phyloP scores from a whole-genome alignment of 1,284 basidiomycete species.

The Microbotryomycetes sp. region DNA sequence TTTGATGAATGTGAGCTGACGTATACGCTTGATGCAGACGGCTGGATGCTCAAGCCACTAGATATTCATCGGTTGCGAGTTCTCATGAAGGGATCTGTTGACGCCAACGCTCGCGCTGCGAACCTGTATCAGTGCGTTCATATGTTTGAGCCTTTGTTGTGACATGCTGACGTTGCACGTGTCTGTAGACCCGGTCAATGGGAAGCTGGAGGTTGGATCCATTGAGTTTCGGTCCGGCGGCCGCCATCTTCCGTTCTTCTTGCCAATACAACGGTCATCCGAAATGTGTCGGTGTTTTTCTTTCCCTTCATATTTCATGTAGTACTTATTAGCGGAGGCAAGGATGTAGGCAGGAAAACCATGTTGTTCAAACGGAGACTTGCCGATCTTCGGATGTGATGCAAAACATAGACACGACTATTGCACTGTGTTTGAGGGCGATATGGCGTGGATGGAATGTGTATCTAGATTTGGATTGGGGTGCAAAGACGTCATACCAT shows the following conservation, averaged over 20 bases:
- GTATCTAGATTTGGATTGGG: too few relatives aligned
- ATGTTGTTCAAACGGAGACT: too few relatives aligned
- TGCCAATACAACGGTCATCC: too few relatives aligned
- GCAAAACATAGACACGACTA: too few relatives aligned
- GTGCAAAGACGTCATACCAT: too few relatives aligned
- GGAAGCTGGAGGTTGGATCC: not conserved
- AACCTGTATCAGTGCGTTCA: conserved; percentile 50
- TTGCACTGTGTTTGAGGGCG: too few relatives aligned
- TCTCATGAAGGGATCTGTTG: conserved; percentile 56
- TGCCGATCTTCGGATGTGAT: too few relatives aligned
- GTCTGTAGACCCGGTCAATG: not conserved
- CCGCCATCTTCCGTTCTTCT: not conserved
- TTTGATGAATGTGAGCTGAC: not conserved
- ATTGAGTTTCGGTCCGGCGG: not conserved
- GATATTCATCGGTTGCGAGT: conserved; percentile 48
- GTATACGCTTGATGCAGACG: not conserved
- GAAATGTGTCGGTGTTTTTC: too few relatives aligned
- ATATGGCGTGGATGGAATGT: too few relatives aligned
- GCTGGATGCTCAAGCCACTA: conserved; percentile 35
- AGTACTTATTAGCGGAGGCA: too few relatives aligned
- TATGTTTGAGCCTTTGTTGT: not conserved
- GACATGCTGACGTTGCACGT: not conserved
- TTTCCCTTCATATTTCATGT: not conserved
- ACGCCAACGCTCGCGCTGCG: conserved; percentile 48
- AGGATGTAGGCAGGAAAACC: too few relatives aligned